These are phyloP conservation scores for Zygnema cylindricum DNA, from an alignment of 139 green algal species.

Conservation along the genomic window DNA sequence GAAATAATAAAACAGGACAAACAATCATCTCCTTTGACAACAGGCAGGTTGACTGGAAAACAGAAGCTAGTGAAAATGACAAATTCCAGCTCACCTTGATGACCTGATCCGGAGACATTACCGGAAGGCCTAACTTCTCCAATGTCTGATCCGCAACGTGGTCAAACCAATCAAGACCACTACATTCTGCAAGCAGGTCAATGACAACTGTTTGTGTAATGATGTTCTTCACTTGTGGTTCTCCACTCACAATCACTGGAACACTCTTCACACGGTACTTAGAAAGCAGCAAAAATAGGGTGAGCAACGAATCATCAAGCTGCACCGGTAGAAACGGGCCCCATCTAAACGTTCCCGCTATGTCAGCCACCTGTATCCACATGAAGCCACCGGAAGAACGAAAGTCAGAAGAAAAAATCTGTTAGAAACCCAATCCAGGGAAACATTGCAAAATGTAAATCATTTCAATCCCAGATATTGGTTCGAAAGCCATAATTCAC, in stretches of 20 bases:
- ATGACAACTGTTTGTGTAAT: constrained; percentile 50
- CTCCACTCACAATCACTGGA: constrained; percentile 36
- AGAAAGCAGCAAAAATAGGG: constrained; percentile 51
- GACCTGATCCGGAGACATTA: constrained; percentile 23
- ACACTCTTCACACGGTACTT: constrained; percentile 56
- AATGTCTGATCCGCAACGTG: constrained; percentile 16
- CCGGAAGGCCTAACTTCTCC: constrained; percentile 41
- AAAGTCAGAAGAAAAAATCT: neutral
- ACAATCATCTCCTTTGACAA: too few species aligned
- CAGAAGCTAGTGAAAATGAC: too few species aligned
- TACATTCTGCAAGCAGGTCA: constrained; percentile 51
- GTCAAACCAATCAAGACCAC: constrained; percentile 55
- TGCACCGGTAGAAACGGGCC: constrained; percentile 50
- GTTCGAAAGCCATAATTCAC: too few species aligned
- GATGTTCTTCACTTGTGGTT: constrained; percentile 37
- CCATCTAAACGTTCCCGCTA: constrained; percentile 54
- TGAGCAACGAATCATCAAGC: constrained; percentile 45
- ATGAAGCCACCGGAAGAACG: neutral
- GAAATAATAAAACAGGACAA: too few species aligned
- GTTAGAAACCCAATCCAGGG: too few species aligned
- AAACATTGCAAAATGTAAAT: too few species aligned
- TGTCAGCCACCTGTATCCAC: constrained; percentile 38
- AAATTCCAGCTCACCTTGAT: constrained; percentile 42
- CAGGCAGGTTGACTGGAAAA: too few species aligned
- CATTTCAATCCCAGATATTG: too few species aligned